A percentile compares a stretch with the other conserved stretches of the same genome.
Conservation (phyloP, 1,284 basidiomycete species). For the Moniliella sp. region DNA sequence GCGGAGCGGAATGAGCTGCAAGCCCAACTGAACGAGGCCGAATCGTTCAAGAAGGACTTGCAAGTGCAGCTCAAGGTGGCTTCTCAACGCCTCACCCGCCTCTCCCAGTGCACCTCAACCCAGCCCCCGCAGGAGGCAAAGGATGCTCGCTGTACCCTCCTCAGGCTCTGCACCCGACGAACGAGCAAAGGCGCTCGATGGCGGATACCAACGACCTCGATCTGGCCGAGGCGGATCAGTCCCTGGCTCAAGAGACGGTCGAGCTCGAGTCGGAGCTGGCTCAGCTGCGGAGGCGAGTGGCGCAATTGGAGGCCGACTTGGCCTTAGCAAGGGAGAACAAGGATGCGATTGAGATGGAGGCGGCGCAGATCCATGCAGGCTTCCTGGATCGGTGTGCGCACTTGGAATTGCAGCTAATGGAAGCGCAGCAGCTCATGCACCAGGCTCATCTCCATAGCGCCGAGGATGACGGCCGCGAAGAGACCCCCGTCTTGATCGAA, state of each 20-base stretch:
- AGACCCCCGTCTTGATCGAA: too few species aligned
- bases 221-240: slow-evolving; percentile 49
- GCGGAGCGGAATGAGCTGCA: too few species aligned
- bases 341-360: slow-evolving; percentile 37
- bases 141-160: too few species aligned
- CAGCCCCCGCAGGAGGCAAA: too few species aligned
- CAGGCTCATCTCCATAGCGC: slow-evolving; percentile 52
- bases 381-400: slow-evolving; percentile 72
- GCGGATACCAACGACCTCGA: too few species aligned
- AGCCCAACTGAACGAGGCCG: too few species aligned
- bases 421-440: slow-evolving; percentile 62
- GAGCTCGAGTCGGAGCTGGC: slow-evolving; percentile 66
- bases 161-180: too few species aligned
- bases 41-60: too few species aligned
- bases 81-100: too few species aligned
- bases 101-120: too few species aligned
- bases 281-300: slow-evolving; percentile 52
- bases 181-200: too few species aligned
- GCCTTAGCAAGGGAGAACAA: slow-evolving; percentile 54
- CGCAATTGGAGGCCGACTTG: slow-evolving; percentile 58
- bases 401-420: slow-evolving; percentile 74
- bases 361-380: slow-evolving; percentile 55
- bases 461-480: slow-evolving; percentile 10
- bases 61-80: slow-evolving; percentile 42
- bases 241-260: slow-evolving; percentile 59